Evolutionary conservation across 176 grass and related monocot species (phyloP), one percentile per base, ranked within the genome.

Genomic region (Dendrocalamus sinicus): DNA sequence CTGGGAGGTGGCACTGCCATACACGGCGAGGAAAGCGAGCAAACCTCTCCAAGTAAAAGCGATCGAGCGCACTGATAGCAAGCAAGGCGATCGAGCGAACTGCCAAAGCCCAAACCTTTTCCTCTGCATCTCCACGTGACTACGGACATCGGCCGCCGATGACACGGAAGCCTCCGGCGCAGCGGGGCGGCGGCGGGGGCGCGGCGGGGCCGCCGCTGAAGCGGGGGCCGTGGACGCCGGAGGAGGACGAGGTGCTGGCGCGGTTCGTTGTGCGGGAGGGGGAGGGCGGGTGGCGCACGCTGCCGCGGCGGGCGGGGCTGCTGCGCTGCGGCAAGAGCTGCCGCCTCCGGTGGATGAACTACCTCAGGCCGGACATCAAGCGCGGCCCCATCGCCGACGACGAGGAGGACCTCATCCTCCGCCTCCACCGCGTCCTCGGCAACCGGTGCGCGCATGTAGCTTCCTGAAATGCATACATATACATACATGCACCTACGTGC

Each of bases 291-390:
- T 97, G 95, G 95, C 92, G 95, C 69, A 86, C 84, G 41, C 89
- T 97, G 84, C 95, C 95, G 20, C 91, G 80, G 45, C 89, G 92
- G 26, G 95, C 86, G 12, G 88, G 90, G 8, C 90, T 98, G 51
- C 86, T 78, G 44, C 88, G 96, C 14, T 97, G 92, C 78, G 95
- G 95, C 79, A 97, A 97, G 90, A 97, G 95, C 77, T 97, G 95
- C 74, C 91, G 95, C 46, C 95, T 97, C 58, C 88, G 95, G 28
- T 97, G 95, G 95, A 93, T 97, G 95, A 97, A 97, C 83, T 97
- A 97, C 87, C 92, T 97, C 69, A 28, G 92, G 46, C 92, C 95
- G 12, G 84, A 89, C 43, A 92, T 94, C 81, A 93, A 92, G 61
- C 95, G 84, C 72, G 87, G 92, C 12, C 95, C 95, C 26, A 97